Evolutionary conservation across 2,329 filamentous ascomycete species (phyloP).

Genomic region (Emmonsia crescens): DNA sequence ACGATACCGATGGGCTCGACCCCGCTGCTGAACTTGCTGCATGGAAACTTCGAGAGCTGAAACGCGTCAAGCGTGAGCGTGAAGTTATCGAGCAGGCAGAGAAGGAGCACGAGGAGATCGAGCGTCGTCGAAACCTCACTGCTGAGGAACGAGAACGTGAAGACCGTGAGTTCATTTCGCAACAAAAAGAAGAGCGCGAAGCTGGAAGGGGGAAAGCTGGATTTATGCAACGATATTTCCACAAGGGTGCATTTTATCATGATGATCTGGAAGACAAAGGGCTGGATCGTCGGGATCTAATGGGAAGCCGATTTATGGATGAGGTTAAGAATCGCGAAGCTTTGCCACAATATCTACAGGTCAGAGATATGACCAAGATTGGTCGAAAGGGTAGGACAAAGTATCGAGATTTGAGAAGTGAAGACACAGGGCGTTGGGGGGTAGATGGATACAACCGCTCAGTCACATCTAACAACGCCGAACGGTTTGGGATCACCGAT

Average conservation of each 20-base stretch:
- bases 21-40: slow-evolving; percentile 80
- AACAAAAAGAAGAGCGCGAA: slow-evolving; percentile 67
- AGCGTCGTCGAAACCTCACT: slow-evolving; percentile 75
- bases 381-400: slow-evolving; percentile 85
- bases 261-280: slow-evolving; percentile 67
- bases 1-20: slow-evolving; percentile 80
- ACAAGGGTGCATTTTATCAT: slow-evolving; percentile 92
- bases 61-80: slow-evolving; percentile 76
- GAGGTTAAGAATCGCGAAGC: slow-evolving; percentile 72
- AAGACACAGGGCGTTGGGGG: slow-evolving; percentile 85
- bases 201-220: slow-evolving; percentile 67
- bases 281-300: slow-evolving; percentile 69
- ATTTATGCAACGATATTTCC: slow-evolving; percentile 93
- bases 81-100: slow-evolving; percentile 75
- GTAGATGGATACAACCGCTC: slow-evolving; percentile 35
- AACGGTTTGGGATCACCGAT: slow-evolving; percentile 31
- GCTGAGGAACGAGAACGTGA: slow-evolving; percentile 77
- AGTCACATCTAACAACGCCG: slow-evolving; percentile 17
- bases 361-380: slow-evolving; percentile 85
- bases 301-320: slow-evolving; percentile 73
- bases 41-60: slow-evolving; percentile 88
- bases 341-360: slow-evolving; percentile 82
- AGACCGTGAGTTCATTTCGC: slow-evolving; percentile 64
- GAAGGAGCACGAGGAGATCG: slow-evolving; percentile 76
- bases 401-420: slow-evolving; percentile 76